These are phyloP conservation scores for Schizophyllum amplum DNA, from an alignment of 1,284 basidiomycete genomes.

Conservation along the genomic window DNA sequence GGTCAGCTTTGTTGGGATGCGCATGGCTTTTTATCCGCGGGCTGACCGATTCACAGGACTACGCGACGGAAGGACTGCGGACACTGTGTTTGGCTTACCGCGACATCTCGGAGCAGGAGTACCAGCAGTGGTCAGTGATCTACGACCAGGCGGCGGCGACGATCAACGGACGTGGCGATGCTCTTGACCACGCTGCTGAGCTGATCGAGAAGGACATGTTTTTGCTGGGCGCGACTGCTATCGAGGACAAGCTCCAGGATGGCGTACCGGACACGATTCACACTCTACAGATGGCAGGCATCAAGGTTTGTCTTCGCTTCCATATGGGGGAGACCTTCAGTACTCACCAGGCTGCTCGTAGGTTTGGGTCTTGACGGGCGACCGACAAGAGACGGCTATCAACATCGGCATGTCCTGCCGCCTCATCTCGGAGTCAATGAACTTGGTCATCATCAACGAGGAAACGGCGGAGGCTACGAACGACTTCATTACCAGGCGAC, in stretches of 20 bases:
- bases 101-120: constrained; percentile 87
- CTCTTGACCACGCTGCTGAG: constrained; percentile 91
- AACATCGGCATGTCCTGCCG: constrained; percentile 98
- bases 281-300: constrained; percentile 94
- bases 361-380: constrained; percentile 98
- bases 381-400: constrained; percentile 98
- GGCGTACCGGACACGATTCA: constrained; percentile 98
- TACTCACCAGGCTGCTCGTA: constrained; percentile 16
- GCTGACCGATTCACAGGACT: constrained; percentile 50
- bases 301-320: constrained; percentile 52
- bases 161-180: constrained; percentile 89
- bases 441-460: constrained; percentile 93
- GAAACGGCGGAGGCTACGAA: constrained; percentile 76
- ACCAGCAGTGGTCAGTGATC: constrained; percentile 80
- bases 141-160: constrained; percentile 91
- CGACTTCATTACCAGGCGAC: constrained; percentile 81
- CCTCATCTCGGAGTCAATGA: constrained; percentile 98
- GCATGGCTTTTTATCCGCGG: constrained; percentile 3
- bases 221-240: constrained; percentile 92
- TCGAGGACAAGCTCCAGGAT: constrained; percentile 98
- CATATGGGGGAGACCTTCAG: too few species aligned
- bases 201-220: constrained; percentile 93
- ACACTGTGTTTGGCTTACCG: constrained; percentile 96
- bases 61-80: constrained; percentile 93
- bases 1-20: constrained; percentile 31